Percentiles rank a stretch among this genome's conserved stretches.
These are phyloP conservation scores for Gentiana straminea DNA, from an alignment of 257 asterid genomes.

Conservation along the genomic window DNA sequence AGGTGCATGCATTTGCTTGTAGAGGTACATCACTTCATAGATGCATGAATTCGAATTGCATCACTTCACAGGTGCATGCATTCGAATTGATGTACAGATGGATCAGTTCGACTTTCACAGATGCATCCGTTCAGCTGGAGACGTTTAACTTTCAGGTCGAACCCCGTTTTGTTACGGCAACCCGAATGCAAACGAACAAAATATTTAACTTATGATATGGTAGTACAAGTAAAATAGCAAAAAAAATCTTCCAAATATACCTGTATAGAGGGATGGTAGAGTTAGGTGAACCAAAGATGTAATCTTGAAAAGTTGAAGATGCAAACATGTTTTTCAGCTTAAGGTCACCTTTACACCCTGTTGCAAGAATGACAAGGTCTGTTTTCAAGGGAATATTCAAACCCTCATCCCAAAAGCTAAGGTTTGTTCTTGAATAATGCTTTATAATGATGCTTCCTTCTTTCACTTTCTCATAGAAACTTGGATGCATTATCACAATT, in stretches of 20 bases:
- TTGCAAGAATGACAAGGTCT: slow-evolving; percentile 46
- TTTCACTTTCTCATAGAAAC: slow-evolving; percentile 41
- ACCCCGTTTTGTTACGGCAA: too few relatives aligned
- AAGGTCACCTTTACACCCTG: slow-evolving; percentile 52
- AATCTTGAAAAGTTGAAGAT: slow-evolving; percentile 23
- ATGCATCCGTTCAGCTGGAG: too few relatives aligned
- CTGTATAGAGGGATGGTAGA: slow-evolving; percentile 50
- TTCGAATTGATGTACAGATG: too few relatives aligned
- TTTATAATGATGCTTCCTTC: slow-evolving; percentile 43
- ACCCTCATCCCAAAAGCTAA: slow-evolving; percentile 20
- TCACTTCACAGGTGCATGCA: too few relatives aligned
- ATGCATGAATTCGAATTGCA: too few relatives aligned
- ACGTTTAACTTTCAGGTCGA: too few relatives aligned
- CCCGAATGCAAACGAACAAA: too few relatives aligned
- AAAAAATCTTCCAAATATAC: slow-evolving; percentile 13
- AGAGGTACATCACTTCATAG: too few relatives aligned
- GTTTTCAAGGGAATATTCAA: slow-evolving; percentile 16
- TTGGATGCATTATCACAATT: slow-evolving; percentile 19
- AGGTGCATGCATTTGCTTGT: too few relatives aligned
- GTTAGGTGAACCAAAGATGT: slow-evolving; percentile 22
- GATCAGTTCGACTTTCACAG: too few relatives aligned
- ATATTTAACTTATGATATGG: too few relatives aligned
- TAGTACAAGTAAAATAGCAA: too few relatives aligned
- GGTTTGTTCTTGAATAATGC: slow-evolving; percentile 12
- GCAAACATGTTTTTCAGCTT: slow-evolving; percentile 38